Conservation (phyloP, 139 green algal genomes). For the Micromonas commoda region DNA sequence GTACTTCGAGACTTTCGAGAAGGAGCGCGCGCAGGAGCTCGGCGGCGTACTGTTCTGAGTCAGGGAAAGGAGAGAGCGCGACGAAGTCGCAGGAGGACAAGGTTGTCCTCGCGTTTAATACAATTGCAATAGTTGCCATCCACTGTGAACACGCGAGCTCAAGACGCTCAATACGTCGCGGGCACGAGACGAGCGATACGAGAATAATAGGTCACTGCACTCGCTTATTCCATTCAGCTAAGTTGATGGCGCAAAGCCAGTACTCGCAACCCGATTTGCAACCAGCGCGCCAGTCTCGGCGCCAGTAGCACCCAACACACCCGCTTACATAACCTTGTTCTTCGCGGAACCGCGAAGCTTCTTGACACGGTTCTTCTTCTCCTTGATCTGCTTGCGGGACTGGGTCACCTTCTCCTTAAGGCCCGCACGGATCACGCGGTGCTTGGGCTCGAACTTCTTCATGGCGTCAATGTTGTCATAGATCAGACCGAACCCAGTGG, state of each 20-base stretch:
- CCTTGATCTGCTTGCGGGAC: constrained; percentile 99
- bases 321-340: constrained; percentile 32
- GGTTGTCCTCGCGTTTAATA: too few relatives aligned
- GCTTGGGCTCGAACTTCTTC: constrained; percentile 98
- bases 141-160: too few relatives aligned
- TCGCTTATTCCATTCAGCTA: too few relatives aligned
- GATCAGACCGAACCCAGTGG: constrained; percentile 97
- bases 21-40: constrained; percentile 57
- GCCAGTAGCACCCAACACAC: not conserved
- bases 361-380: constrained; percentile 93
- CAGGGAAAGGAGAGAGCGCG: too few relatives aligned
- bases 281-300: not conserved
- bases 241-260: too few relatives aligned
- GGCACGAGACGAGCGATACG: too few relatives aligned
- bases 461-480: constrained; percentile 88
- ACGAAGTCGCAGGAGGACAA: too few relatives aligned
- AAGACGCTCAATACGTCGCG: too few relatives aligned
- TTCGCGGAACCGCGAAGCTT: constrained; percentile 93
- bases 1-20: constrained; percentile 84
- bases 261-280: too few relatives aligned
- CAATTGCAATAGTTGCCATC: too few relatives aligned
- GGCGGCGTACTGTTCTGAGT: constrained; percentile 4
- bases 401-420: constrained; percentile 71
- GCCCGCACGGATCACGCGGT: constrained; percentile 73
- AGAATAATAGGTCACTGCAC: too few relatives aligned